A percentile compares a stretch with the other conserved stretches of the same genome.
phyloP scores from a whole-genome alignment of 108 stramenopile genomes.

The Fragilaria crotonensis region DNA sequence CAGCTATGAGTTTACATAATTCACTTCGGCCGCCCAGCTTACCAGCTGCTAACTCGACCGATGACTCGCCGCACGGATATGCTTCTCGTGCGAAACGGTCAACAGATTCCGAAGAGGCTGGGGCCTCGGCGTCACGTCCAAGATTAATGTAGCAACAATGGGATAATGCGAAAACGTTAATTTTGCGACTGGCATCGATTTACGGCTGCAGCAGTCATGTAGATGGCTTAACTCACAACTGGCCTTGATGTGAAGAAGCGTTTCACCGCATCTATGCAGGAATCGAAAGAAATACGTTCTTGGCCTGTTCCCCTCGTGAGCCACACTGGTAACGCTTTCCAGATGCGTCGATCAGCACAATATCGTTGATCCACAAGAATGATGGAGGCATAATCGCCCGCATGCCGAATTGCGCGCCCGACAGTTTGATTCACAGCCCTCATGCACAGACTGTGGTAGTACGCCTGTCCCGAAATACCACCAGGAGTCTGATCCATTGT shows the following conservation, averaged over 20 bases:
- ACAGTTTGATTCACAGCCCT: constrained; percentile 96
- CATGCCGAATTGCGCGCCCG: constrained; percentile 97
- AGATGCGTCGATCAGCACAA: constrained; percentile 45
- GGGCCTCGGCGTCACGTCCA: too few species aligned
- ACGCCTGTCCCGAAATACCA: constrained; percentile 46
- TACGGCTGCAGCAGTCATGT: too few species aligned
- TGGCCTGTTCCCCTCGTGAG: constrained; percentile 7
- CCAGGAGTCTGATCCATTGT: constrained; percentile 32
- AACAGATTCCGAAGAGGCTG: too few species aligned
- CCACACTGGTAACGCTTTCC: constrained; percentile 77
- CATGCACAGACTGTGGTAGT: constrained; percentile 95
- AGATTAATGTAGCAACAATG: too few species aligned
- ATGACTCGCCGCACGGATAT: too few species aligned
- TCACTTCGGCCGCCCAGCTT: too few species aligned
- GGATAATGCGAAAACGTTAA: too few species aligned
- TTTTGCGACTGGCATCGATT: too few species aligned
- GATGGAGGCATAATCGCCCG: constrained; percentile 87
- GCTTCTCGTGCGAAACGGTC: too few species aligned
- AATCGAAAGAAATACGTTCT: neutral
- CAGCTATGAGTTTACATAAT: constrained; percentile 25
- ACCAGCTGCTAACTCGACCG: too few species aligned
- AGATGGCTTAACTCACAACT: too few species aligned
- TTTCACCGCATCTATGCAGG: neutral
- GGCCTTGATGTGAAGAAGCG: neutral
- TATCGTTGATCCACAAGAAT: constrained; percentile 88